These are phyloP conservation scores for Monosporascus ibericus DNA, from an alignment of 2,329 filamentous ascomycete genomes.

Conservation along the genomic window DNA sequence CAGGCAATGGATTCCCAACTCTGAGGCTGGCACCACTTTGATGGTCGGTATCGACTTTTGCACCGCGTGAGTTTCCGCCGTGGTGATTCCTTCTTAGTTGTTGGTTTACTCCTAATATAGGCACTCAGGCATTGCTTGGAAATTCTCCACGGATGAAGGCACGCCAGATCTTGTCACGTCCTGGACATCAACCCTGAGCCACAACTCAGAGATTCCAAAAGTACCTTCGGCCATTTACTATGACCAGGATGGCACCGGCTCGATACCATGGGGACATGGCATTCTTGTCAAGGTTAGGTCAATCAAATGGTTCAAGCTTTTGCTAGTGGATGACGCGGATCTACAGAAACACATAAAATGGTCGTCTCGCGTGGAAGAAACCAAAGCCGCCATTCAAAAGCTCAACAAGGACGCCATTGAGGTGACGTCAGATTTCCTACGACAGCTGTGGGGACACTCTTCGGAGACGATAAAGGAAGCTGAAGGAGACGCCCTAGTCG, in stretches of 20 bases:
- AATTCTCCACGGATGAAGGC: constrained; percentile 5
- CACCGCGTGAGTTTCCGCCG: constrained; percentile 18
- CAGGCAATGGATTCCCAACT: too few relatives aligned
- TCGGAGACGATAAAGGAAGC: constrained; percentile 9
- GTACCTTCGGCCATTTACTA: constrained; percentile 19
- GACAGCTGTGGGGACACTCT: constrained; percentile 17
- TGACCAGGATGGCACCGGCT: constrained; percentile 1
- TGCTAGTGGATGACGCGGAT: constrained; percentile 14
- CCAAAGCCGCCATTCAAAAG: constrained; percentile 5
- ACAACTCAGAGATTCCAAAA: constrained; percentile 8
- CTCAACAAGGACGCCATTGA: constrained; percentile 13
- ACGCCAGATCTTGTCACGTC: neutral
- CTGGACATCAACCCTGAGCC: too few relatives aligned
- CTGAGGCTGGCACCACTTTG: neutral
- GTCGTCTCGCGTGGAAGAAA: constrained; percentile 7
- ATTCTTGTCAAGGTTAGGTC: constrained; percentile 13
- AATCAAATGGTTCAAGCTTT: constrained; percentile 6
- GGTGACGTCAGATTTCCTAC: constrained; percentile 18
- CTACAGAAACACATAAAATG: constrained; percentile 6
- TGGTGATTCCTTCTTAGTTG: neutral
- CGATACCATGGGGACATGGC: constrained; percentile 16
- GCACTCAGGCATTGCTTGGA: constrained; percentile 24
- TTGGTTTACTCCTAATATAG: constrained; percentile 5
- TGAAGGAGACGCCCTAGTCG: constrained; percentile 7
- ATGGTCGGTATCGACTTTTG: constrained; percentile 26